Conservation (phyloP, 176 grass and related monocot species). For the Otatea glauca region DNA sequence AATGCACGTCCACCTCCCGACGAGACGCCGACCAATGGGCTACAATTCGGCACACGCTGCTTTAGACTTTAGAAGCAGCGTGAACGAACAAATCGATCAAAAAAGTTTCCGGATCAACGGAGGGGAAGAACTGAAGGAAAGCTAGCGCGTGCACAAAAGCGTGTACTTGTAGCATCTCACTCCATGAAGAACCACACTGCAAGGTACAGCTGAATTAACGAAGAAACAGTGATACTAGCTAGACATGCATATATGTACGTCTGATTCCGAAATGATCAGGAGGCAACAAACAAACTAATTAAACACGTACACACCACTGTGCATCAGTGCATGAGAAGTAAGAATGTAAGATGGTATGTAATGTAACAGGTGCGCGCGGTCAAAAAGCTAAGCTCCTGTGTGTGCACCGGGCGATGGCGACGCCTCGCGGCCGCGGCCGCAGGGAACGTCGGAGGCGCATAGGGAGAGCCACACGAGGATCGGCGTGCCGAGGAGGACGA, state of each 20-base stretch:
- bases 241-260: slow-evolving; percentile 11
- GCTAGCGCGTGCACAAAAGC: slow-evolving; percentile 5
- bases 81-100: slow-evolving; percentile 11
- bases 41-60: slow-evolving; percentile 32
- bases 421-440: slow-evolving; percentile 25
- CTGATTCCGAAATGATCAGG: slow-evolving; percentile 27
- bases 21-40: slow-evolving; percentile 38
- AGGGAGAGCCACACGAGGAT: slow-evolving; percentile 74
- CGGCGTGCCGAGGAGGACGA: slow-evolving; percentile 86
- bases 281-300: slow-evolving; percentile 24
- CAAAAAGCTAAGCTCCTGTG: slow-evolving; percentile 9
- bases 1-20: slow-evolving; percentile 55
- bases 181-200: slow-evolving; percentile 19
- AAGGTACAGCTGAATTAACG: not conserved
- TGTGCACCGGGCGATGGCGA: not conserved
- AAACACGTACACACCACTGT: not conserved
- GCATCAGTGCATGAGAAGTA: not conserved
- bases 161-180: not conserved
- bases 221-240: not conserved
- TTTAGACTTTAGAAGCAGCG: slow-evolving; percentile 36
- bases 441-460: slow-evolving; percentile 50
- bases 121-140: not conserved
- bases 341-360: not conserved
- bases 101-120: not conserved
- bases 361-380: not conserved